Evolutionary conservation across 2,329 filamentous ascomycete species (phyloP).

Genomic region (Diaporthe longicolla): DNA sequence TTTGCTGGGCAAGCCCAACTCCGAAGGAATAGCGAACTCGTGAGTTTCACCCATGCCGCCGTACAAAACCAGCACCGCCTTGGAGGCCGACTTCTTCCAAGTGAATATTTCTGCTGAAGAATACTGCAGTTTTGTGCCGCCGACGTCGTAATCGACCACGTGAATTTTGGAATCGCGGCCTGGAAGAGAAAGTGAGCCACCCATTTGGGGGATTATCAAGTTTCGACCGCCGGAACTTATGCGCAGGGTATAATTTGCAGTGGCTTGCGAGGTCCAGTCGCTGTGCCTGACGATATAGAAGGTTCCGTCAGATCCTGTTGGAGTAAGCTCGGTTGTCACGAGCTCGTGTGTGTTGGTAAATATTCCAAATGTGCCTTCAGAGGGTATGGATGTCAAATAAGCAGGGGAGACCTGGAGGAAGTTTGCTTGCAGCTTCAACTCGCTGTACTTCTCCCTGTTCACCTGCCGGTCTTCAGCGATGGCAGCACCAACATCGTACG

Average conservation of each 20-base stretch:
- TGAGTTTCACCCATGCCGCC: constrained; percentile 74
- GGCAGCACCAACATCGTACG: constrained; percentile 67
- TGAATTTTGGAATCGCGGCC: constrained; percentile 78
- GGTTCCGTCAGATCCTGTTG: constrained; percentile 73
- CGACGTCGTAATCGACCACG: constrained; percentile 75
- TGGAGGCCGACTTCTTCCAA: constrained; percentile 76
- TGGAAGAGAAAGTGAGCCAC: constrained; percentile 68
- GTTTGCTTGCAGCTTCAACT: constrained; percentile 81
- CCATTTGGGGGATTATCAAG: constrained; percentile 69
- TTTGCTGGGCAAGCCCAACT: neutral
- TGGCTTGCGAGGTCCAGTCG: constrained; percentile 69
- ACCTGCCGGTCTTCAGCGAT: constrained; percentile 80
- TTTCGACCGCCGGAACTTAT: constrained; percentile 67
- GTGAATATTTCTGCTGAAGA: constrained; percentile 79
- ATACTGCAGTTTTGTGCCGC: constrained; percentile 72
- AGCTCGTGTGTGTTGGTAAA: constrained; percentile 63
- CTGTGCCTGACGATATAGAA: constrained; percentile 79
- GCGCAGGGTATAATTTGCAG: constrained; percentile 73
- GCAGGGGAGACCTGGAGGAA: constrained; percentile 80
- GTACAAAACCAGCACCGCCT: constrained; percentile 74
- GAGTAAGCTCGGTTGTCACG: constrained; percentile 68
- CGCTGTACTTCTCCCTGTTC: constrained; percentile 81
- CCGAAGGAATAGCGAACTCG: constrained; percentile 66
- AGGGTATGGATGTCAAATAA: constrained; percentile 72
- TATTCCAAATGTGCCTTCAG: constrained; percentile 51